phyloP scores from a whole-genome alignment of 2,329 filamentous ascomycete genomes.

The Ceratocystis smalleyi region DNA sequence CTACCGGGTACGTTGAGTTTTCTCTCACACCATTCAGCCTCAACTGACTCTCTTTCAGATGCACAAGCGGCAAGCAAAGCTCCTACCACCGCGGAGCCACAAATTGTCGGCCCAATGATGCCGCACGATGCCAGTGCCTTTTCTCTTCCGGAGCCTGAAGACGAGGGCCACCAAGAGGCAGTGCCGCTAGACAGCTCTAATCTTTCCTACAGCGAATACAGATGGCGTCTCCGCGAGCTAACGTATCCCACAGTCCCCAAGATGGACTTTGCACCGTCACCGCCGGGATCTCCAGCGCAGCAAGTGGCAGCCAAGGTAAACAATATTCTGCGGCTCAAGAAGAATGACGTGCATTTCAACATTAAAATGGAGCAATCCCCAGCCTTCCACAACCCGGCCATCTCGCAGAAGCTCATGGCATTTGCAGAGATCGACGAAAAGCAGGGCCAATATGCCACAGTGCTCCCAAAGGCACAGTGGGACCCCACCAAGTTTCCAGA shows the following conservation, averaged over 20 bases:
- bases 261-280: conserved; percentile 59
- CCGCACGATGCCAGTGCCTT: conserved; percentile 9
- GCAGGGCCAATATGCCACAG: conserved; percentile 50
- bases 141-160: conserved; percentile 15
- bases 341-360: conserved; percentile 64
- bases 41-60: not conserved
- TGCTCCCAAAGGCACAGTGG: conserved; percentile 41
- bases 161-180: conserved; percentile 16
- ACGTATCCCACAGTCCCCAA: conserved; percentile 59
- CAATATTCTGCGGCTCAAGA: conserved; percentile 63
- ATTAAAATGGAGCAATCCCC: conserved; percentile 50
- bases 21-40: not conserved
- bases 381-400: conserved; percentile 54
- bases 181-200: conserved; percentile 23
- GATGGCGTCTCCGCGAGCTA: conserved; percentile 51
- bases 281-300: conserved; percentile 43
- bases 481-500: conserved; percentile 40
- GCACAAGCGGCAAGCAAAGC: not conserved
- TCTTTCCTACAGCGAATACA: conserved; percentile 52
- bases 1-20: not conserved
- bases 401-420: conserved; percentile 55
- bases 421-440: conserved; percentile 37
- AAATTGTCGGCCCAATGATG: conserved; percentile 16
- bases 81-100: not conserved
- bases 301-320: conserved; percentile 50